Evolutionary conservation across 345 rosid genomes (phyloP), one percentile per base, ranked within the genome.

Genomic region (Diplotaxis tenuifolia): DNA sequence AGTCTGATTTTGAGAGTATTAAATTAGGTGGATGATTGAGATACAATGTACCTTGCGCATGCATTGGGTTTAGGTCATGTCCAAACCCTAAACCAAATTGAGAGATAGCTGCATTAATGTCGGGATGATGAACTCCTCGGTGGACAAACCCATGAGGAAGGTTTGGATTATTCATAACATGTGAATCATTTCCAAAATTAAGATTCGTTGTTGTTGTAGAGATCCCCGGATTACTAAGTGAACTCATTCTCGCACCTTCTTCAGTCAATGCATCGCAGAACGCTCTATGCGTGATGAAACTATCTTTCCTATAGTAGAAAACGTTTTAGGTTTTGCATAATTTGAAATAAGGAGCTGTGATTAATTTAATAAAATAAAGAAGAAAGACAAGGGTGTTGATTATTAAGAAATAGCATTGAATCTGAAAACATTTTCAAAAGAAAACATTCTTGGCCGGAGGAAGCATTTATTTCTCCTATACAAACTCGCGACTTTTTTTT

Each of bases 211-310:
- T 25, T 23, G 68, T 20, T 25, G 68, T 40, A 42, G 71, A 42
- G 36, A 31, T 32, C 54, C 74, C 53, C 0, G 73, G 65, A 60
- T 59, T 50, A n/a, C 34, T 32, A 11, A 68, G 83, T 6, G 96
- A 82, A 58, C 80, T 83, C 78, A 86, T 68, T 70, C 96, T 88
- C 11, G 87, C 86, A 70, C 90, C 84, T 65, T 93, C 97, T 65
- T 91, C 98, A 0, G 93, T 86, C 38, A 93, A 82, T 45, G 98
- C 97, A 49, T 93, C 98, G 15, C 98, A 93, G 47, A 93, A 93
- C 10, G 98, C 98, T 79, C 98, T 84, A 67, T 93, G 98, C 15
- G 98, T 93, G 70, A 89, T 91, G 67, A 93, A 93, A 72, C 96
- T 93, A 68, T 93, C 98, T 81, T 93, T 93, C 86, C 98, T 93